Evolutionary conservation across 768 basidiomycete species (phyloP), one percentile per base, ranked within the genome.

Genomic region (Lyophyllum semitale): DNA sequence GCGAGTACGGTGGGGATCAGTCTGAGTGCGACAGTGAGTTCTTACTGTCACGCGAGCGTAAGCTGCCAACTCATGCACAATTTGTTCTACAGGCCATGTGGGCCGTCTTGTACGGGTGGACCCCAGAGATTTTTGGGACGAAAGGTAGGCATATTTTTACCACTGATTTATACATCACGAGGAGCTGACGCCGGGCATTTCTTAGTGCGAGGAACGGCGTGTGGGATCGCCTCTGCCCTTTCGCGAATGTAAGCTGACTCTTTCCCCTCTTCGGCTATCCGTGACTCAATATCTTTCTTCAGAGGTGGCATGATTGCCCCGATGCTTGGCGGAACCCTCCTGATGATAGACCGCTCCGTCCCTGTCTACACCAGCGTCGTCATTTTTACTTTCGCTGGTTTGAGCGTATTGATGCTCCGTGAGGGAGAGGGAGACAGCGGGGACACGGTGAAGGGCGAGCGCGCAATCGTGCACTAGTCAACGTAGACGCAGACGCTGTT

Each of bases 271-370:
- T 18, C 1, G 20, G 13, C 41, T 33, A 8, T 33, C 41, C 37
- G 37, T 51, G n/a, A 57, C 45, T 53, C 13, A 61, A 30, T 20
- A 25, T 30, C 46, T 44, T 43, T 38, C 47, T 63, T 11, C 72
- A 94, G 92, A 68, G 90, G 92, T 8, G 93, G 93, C 5, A 93
- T 95, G 87, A 86, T 91, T 27, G 93, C 91, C 0, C 93, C 93
- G 0, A 77, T 94, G 32, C 69, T 90, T 5, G 93, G 93, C 0
- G 93, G 93, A 0, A 66, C 73, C 20, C 79, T 95, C 4, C 77
- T 95, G 32, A 79, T 82, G 67, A 73, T 93, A 42, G 74, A 86
- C 64, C 76, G 80, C 8, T 79, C 88, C 0, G 75, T 92, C 49
- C 92, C 92, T 0, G 89, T 94, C 23, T 92, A 91, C 59, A 78